phyloP scores from a whole-genome alignment of 2,329 filamentous ascomycete genomes.

The Juglanconis sp. region DNA sequence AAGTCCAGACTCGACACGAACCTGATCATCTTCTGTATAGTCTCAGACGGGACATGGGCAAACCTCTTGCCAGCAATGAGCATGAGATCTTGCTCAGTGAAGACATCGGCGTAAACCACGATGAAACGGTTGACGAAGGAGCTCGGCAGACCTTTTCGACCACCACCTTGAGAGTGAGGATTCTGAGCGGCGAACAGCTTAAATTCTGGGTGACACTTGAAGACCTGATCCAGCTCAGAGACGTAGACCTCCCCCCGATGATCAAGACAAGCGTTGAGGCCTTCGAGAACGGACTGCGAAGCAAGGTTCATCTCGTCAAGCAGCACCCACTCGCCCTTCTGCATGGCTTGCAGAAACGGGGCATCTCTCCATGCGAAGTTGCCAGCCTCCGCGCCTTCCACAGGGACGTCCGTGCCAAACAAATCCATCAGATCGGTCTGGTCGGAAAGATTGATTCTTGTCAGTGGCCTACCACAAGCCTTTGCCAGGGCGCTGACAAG shows the following conservation, averaged over 20 bases:
- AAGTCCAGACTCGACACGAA: conserved; percentile 81
- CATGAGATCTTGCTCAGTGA: conserved; percentile 75
- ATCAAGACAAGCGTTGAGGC: conserved; percentile 92
- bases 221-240: conserved; percentile 90
- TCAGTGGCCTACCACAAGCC: conserved; percentile 76
- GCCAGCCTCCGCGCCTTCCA: conserved; percentile 87
- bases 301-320: conserved; percentile 99
- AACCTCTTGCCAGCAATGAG: conserved; percentile 80
- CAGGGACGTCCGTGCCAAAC: conserved; percentile 92
- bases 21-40: conserved; percentile 65
- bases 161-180: conserved; percentile 93
- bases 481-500: conserved; percentile 81
- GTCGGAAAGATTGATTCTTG: conserved; percentile 93
- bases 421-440: conserved; percentile 97
- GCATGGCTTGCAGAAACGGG: conserved; percentile 94
- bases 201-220: conserved; percentile 84
- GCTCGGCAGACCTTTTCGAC: conserved; percentile 86
- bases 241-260: conserved; percentile 95
- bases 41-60: conserved; percentile 55
- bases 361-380: conserved; percentile 95
- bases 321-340: conserved; percentile 92
- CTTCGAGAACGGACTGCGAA: conserved; percentile 93
- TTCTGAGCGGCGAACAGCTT: conserved; percentile 97
- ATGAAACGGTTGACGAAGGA: conserved; percentile 99
- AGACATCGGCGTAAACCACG: conserved; percentile 92